Evolutionary conservation across 176 grass and related monocot genomes (phyloP), one percentile per base, ranked within the genome.

Genomic region (Phoenix roebelenii): DNA sequence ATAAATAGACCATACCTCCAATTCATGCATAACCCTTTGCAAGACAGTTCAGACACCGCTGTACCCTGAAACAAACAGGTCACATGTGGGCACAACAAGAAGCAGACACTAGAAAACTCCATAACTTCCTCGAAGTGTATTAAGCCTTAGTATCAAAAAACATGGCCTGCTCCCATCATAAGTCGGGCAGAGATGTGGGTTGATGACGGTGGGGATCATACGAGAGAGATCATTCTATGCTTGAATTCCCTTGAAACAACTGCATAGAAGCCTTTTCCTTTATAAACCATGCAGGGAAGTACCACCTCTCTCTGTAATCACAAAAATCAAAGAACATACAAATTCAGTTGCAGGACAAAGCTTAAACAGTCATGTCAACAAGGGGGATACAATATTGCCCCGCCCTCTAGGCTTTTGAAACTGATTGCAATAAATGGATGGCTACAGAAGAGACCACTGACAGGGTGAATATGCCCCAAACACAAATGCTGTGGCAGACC

Each of bases 161-260:
- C 15, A 25, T 51, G 67, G 88, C 93, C 76, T 88, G 35, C 75
- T 83, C 23, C 84, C 87, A 1, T 97, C 87, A 24, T 84, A 91
- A 52, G 93, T 88, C 53, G 81, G 87, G 78, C 93, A 98, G 16
- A 98, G 67, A 67, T 84, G 85, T 3, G 80, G 84, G 59, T 80
- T 98, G 58, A 98, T 64, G 70, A 88, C 75, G 55, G 28, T 30
- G 28, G 83, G 92, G 87, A 64, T 85, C 92, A 69, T 83, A 72
- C 49, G 44, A 84, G 84, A 20, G 20, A 16, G 93, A 92, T 87
- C 93, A 92, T 32, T 88, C 73, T 56, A 92, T 73, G 39, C 84
- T 79, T 20, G 81, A 58, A 64, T 26, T 76, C 49, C 79, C 87
- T 67, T 73, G 74, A 82, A 81, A 92, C 23, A 98, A 19, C 6